Percentiles rank a stretch among this genome's conserved stretches.
These are phyloP conservation scores for Talaromyces funiculosus DNA, from an alignment of 2,329 filamentous ascomycete species.

Conservation along the genomic window DNA sequence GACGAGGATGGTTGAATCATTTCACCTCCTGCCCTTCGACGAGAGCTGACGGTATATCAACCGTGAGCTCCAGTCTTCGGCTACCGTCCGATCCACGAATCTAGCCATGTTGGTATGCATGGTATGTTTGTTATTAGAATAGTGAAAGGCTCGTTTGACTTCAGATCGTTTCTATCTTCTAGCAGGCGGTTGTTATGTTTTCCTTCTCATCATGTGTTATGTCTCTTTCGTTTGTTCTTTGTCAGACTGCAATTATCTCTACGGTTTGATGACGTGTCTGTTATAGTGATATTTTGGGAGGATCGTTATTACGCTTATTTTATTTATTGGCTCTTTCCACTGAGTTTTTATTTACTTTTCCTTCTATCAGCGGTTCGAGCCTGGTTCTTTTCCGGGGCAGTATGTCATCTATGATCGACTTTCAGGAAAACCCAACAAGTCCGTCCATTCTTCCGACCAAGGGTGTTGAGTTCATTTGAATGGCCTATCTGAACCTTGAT, in stretches of 20 bases:
- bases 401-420: neutral
- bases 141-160: slow-evolving; percentile 12
- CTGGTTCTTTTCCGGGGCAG: neutral
- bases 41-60: neutral
- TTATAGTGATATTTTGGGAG: slow-evolving; percentile 19
- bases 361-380: slow-evolving; percentile 11
- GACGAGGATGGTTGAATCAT: slow-evolving; percentile 44
- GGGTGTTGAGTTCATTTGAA: neutral
- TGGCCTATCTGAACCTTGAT: neutral
- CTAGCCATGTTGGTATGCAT: neutral
- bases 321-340: slow-evolving; percentile 3
- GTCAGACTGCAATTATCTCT: slow-evolving; percentile 8
- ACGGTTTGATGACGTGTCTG: slow-evolving; percentile 21
- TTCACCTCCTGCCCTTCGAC: neutral
- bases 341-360: slow-evolving; percentile 9
- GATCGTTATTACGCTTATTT: slow-evolving; percentile 12
- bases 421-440: neutral
- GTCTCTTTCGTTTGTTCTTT: slow-evolving; percentile 5
- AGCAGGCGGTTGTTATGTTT: slow-evolving; percentile 29
- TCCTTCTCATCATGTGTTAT: slow-evolving; percentile 12
- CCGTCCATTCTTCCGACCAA: neutral
- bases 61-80: slow-evolving; percentile 5
- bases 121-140: slow-evolving; percentile 2
- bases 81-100: neutral
- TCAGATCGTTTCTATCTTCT: slow-evolving; percentile 18